A percentile compares a stretch with the other conserved stretches of the same genome.
phyloP scores from a whole-genome alignment of 305 asterid genomes.

The Fraxinus nigra region DNA sequence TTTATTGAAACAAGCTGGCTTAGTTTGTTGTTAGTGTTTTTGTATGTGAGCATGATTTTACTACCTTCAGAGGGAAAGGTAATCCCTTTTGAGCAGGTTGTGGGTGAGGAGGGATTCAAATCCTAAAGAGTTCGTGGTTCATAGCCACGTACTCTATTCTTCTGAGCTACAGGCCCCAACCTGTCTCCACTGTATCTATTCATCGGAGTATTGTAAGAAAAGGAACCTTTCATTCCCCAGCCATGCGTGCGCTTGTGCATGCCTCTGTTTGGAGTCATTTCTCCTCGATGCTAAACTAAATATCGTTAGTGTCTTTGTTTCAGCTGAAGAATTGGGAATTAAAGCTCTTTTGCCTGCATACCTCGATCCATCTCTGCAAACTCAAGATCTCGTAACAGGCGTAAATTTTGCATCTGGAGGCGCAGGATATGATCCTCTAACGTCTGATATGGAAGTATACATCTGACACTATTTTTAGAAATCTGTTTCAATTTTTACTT shows the following conservation, averaged over 20 bases:
- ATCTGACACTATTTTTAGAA: neutral
- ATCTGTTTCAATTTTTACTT: neutral
- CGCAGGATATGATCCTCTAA: constrained; percentile 63
- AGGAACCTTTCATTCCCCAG: neutral
- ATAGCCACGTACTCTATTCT: neutral
- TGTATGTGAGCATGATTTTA: neutral
- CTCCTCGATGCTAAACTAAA: neutral
- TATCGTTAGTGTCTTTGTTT: neutral
- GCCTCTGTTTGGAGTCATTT: neutral
- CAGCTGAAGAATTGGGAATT: constrained; percentile 68
- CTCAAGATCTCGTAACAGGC: constrained; percentile 55
- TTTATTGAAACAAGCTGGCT: neutral
- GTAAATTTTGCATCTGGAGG: constrained; percentile 80
- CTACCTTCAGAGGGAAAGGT: neutral
- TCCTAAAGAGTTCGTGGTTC: neutral
- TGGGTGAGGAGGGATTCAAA: neutral
- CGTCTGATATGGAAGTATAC: constrained; percentile 48
- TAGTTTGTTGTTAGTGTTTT: too few species aligned
- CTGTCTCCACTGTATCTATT: neutral
- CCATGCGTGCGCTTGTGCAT: neutral
- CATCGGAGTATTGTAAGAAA: neutral
- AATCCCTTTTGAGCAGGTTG: neutral
- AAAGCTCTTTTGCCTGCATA: constrained; percentile 59
- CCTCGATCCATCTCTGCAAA: constrained; percentile 52
- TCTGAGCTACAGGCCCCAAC: neutral